These are phyloP conservation scores for Nicotiana knightiana DNA, from an alignment of 257 asterid species.

Conservation along the genomic window DNA sequence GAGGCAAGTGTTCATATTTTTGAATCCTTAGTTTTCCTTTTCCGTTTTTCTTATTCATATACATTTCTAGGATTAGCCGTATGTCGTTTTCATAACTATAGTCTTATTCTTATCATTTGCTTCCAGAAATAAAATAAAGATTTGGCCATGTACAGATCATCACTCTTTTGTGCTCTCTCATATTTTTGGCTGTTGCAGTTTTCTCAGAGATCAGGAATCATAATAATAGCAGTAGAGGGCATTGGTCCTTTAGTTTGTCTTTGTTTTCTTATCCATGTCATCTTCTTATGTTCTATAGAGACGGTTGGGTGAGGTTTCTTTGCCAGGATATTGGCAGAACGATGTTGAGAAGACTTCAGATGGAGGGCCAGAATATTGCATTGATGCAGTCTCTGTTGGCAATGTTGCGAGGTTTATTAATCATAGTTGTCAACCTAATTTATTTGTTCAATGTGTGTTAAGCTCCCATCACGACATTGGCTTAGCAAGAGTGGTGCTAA, in stretches of 20 bases:
- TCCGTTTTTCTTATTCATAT: neutral
- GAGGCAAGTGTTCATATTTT: conserved; percentile 40
- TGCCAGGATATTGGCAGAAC: conserved; percentile 47
- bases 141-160: neutral
- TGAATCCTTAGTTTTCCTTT: neutral
- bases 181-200: conserved; percentile 5
- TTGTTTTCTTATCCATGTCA: conserved; percentile 1
- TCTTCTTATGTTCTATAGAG: conserved; percentile 36
- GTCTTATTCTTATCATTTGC: neutral
- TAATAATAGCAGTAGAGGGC: neutral
- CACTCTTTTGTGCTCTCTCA: neutral
- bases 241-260: neutral
- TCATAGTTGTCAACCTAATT: conserved; percentile 81
- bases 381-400: conserved; percentile 70
- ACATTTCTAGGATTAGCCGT: neutral
- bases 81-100: neutral
- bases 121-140: neutral
- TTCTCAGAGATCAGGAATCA: neutral
- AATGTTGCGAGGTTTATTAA: conserved; percentile 72
- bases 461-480: conserved; percentile 58
- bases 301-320: conserved; percentile 60
- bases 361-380: conserved; percentile 64
- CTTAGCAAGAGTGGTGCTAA: conserved; percentile 58
- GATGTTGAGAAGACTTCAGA: conserved; percentile 40
- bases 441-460: conserved; percentile 79